Conservation (phyloP, 257 asterid species). For the Gentiana macrophylla region DNA sequence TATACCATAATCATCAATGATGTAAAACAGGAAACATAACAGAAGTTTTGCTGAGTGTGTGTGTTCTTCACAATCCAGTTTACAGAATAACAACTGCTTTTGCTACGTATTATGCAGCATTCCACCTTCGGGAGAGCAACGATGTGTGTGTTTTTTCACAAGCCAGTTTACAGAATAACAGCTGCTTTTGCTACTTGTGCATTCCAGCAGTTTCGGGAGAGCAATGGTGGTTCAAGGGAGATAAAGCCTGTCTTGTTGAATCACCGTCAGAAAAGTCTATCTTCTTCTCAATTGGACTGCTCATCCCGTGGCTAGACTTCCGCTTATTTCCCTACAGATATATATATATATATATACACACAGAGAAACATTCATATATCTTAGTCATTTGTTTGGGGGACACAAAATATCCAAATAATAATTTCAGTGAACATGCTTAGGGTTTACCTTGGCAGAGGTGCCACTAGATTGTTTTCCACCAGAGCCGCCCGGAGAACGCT, state of each 20-base stretch:
- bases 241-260: conserved; percentile 54
- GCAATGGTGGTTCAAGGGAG: conserved; percentile 47
- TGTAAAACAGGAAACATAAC: too few relatives aligned
- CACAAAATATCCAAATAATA: background rate
- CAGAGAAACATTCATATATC: background rate
- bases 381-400: background rate
- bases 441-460: conserved; percentile 51
- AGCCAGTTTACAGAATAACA: background rate
- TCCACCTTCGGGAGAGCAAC: conserved; percentile 46
- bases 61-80: background rate
- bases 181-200: conserved; percentile 26
- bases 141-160: background rate
- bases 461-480: conserved; percentile 36
- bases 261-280: conserved; percentile 41
- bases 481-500: conserved; percentile 31
- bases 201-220: conserved; percentile 47
- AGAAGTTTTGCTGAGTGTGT: too few relatives aligned
- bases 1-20: too few relatives aligned
- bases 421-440: background rate
- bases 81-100: background rate
- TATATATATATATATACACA: conserved; percentile 6
- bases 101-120: conserved; percentile 41
- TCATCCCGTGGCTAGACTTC: conserved; percentile 49
- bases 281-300: conserved; percentile 50
- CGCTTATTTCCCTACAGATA: conserved; percentile 54